phyloP scores from a whole-genome alignment of 2,329 filamentous ascomycete species.

The Cercospora zeina region DNA sequence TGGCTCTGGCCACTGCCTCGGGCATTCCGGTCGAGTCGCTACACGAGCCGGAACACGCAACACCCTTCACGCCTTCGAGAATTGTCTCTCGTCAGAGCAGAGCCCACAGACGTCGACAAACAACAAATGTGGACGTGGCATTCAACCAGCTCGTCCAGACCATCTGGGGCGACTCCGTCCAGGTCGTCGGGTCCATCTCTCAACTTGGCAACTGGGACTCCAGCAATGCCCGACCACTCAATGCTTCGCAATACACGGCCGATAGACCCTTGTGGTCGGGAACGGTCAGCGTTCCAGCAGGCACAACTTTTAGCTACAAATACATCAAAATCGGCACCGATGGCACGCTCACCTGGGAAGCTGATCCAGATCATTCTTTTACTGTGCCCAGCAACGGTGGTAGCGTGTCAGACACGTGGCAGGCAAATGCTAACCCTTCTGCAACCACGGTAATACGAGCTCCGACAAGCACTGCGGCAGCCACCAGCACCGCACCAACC shows the following conservation, averaged over 20 bases:
- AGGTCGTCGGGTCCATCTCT: slow-evolving; percentile 60
- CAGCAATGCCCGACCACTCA: slow-evolving; percentile 57
- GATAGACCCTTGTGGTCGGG: slow-evolving; percentile 63
- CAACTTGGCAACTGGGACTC: slow-evolving; percentile 63
- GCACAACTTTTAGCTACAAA: slow-evolving; percentile 57
- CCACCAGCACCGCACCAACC: slow-evolving; percentile 26
- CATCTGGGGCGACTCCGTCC: slow-evolving; percentile 63
- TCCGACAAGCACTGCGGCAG: slow-evolving; percentile 21
- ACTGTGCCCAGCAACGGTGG: slow-evolving; percentile 45
- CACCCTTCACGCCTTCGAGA: slow-evolving; percentile 16
- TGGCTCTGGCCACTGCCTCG: slow-evolving; percentile 24
- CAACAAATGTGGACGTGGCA: slow-evolving; percentile 56
- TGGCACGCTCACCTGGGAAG: slow-evolving; percentile 64
- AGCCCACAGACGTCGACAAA: slow-evolving; percentile 8
- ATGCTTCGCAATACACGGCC: slow-evolving; percentile 59
- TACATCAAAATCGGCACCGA: slow-evolving; percentile 61
- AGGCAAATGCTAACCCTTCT: slow-evolving; percentile 25
- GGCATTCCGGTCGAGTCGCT: slow-evolving; percentile 20
- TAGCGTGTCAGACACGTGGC: slow-evolving; percentile 45
- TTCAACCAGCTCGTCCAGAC: slow-evolving; percentile 63
- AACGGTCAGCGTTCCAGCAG: slow-evolving; percentile 57
- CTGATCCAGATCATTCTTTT: slow-evolving; percentile 52
- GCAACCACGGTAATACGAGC: slow-evolving; percentile 9
- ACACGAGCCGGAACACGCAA: slow-evolving; percentile 18
- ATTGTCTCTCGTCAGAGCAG: slow-evolving; percentile 16